Conservation (phyloP, 2,329 filamentous ascomycete genomes). For the Fusarium nygamai region DNA sequence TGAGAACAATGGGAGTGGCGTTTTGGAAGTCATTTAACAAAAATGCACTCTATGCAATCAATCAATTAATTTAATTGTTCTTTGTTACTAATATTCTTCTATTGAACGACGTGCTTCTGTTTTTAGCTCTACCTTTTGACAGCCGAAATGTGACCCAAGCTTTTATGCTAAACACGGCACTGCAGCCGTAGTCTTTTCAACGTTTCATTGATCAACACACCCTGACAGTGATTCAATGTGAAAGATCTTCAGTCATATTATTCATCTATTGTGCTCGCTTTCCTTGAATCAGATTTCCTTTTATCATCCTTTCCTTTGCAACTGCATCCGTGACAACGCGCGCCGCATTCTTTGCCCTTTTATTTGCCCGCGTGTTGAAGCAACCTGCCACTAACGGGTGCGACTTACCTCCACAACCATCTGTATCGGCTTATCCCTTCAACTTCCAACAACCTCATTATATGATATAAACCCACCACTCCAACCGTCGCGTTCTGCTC, state of each 20-base stretch:
- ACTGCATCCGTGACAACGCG: slow-evolving; percentile 2
- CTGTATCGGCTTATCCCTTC: background rate
- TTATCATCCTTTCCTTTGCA: slow-evolving; percentile 7
- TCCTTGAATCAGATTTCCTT: background rate
- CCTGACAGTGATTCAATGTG: slow-evolving; percentile 8
- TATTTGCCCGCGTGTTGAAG: background rate
- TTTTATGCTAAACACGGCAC: background rate
- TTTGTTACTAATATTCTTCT: background rate
- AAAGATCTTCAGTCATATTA: background rate
- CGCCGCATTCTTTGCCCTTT: slow-evolving; percentile 8
- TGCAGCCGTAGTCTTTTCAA: background rate
- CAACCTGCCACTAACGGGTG: slow-evolving; percentile 1
- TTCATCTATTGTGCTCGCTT: background rate
- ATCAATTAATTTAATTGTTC: background rate
- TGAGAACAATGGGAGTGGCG: background rate
- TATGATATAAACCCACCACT: slow-evolving; percentile 21
- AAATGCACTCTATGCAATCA: background rate
- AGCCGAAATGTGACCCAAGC: slow-evolving; percentile 8
- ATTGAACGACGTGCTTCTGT: background rate
- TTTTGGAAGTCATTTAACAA: background rate
- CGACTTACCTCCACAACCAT: background rate
- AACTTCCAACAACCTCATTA: background rate
- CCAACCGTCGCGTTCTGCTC: slow-evolving; percentile 4
- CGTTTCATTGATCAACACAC: background rate
- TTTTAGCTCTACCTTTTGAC: slow-evolving; percentile 20